phyloP scores from a whole-genome alignment of 352 stramenopile species.

The Phytophthora crassamura region DNA sequence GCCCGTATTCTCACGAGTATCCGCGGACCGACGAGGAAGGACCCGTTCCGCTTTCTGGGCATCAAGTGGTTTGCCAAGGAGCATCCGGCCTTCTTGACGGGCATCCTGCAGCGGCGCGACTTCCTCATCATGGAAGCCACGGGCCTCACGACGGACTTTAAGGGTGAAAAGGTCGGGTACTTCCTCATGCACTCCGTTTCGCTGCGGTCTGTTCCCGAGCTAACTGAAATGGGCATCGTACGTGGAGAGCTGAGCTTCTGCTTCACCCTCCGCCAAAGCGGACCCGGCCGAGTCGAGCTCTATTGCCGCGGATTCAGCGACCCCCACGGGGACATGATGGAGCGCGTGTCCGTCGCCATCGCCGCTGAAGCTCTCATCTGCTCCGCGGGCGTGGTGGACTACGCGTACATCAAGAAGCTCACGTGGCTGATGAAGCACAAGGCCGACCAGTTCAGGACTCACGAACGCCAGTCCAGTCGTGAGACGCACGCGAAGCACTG shows the following conservation, averaged over 20 bases:
- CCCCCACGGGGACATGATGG: slow-evolving; percentile 48
- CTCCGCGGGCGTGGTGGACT: slow-evolving; percentile 48
- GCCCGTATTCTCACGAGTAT: slow-evolving; percentile 49
- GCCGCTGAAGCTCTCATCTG: slow-evolving; percentile 51
- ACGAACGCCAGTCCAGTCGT: slow-evolving; percentile 3
- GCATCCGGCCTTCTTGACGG: slow-evolving; percentile 41
- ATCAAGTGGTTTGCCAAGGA: slow-evolving; percentile 71
- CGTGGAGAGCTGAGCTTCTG: slow-evolving; percentile 54
- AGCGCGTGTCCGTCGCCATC: slow-evolving; percentile 47
- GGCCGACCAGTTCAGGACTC: slow-evolving; percentile 2
- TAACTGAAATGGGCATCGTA: slow-evolving; percentile 45
- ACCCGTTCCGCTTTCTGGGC: slow-evolving; percentile 56
- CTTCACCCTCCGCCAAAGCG: slow-evolving; percentile 48
- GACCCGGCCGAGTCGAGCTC: slow-evolving; percentile 33
- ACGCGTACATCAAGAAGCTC: slow-evolving; percentile 66
- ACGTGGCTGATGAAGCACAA: slow-evolving; percentile 52
- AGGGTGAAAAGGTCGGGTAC: slow-evolving; percentile 49
- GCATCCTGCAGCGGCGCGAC: slow-evolving; percentile 52
- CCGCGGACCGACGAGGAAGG: slow-evolving; percentile 29
- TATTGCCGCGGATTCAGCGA: slow-evolving; percentile 62
- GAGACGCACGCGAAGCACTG: slow-evolving; percentile 28
- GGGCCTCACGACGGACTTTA: slow-evolving; percentile 41
- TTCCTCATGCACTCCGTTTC: slow-evolving; percentile 61
- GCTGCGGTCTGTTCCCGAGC: slow-evolving; percentile 37
- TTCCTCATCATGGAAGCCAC: slow-evolving; percentile 58